A percentile compares a stretch with the other conserved stretches of the same genome.
These are phyloP conservation scores for Carex scoparia DNA, from an alignment of 176 grass and related monocot species.

Conservation along the genomic window DNA sequence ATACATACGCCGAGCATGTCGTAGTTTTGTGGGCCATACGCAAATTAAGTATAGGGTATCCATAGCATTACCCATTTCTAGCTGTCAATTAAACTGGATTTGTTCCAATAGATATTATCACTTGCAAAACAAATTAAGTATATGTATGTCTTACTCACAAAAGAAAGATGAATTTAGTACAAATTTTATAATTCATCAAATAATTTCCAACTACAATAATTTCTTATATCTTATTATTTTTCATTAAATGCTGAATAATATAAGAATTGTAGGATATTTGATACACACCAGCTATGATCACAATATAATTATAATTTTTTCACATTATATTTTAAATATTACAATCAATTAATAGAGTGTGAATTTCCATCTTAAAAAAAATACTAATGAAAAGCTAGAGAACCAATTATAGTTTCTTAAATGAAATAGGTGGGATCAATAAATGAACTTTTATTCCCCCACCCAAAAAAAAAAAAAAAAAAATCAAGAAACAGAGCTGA, in stretches of 20 bases:
- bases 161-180: too few species aligned
- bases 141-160: background rate
- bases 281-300: background rate
- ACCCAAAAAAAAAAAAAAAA: too few species aligned
- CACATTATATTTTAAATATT: background rate
- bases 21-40: constrained; percentile 29
- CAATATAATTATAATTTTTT: background rate
- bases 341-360: background rate
- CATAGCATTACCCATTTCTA: constrained; percentile 36
- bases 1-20: constrained; percentile 24
- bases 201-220: too few species aligned
- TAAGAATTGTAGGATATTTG: background rate
- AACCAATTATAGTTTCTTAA: background rate
- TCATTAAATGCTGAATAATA: background rate
- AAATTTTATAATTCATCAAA: too few species aligned
- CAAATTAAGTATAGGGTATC: constrained; percentile 30
- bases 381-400: background rate
- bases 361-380: background rate
- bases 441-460: too few species aligned
- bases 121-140: background rate
- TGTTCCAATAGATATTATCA: background rate
- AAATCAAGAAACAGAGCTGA: too few species aligned
- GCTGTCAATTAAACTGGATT: background rate
- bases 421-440: too few species aligned
- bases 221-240: background rate